Evolutionary conservation across 108 stramenopile genomes (phyloP).

Genomic region (Pseudonitzschia delicatissima): DNA sequence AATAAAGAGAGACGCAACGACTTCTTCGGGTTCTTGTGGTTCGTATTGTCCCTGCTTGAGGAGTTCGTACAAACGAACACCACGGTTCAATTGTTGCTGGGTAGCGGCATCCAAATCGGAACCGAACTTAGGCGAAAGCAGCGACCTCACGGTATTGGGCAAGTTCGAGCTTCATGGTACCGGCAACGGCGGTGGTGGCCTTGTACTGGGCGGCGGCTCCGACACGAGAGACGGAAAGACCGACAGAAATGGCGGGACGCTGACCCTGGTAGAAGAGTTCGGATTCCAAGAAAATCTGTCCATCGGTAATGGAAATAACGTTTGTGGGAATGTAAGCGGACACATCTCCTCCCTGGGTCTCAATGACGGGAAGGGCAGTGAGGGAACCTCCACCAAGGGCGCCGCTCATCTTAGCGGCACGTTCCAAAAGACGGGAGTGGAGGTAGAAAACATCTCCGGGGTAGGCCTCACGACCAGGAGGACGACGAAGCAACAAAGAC

Average conservation of each 20-base stretch:
- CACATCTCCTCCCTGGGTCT: slow-evolving; percentile 99
- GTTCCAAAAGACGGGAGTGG: slow-evolving; percentile 99
- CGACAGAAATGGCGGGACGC: slow-evolving; percentile 99
- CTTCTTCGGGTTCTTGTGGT: slow-evolving; percentile 98
- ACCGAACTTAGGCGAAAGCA: slow-evolving; percentile 99
- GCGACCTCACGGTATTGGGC: slow-evolving; percentile 99
- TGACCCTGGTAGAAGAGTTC: slow-evolving; percentile 99
- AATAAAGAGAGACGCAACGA: slow-evolving; percentile 96
- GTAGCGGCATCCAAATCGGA: slow-evolving; percentile 99
- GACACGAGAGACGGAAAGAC: slow-evolving; percentile 98
- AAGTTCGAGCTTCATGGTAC: slow-evolving; percentile 99
- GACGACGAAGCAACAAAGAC: slow-evolving; percentile 99
- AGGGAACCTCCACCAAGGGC: slow-evolving; percentile 95
- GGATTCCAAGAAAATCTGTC: slow-evolving; percentile 99
- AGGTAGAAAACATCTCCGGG: slow-evolving; percentile 99
- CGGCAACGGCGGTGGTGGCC: slow-evolving; percentile 99
- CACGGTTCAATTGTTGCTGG: slow-evolving; percentile 99
- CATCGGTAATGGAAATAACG: slow-evolving; percentile 99
- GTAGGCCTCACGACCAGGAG: slow-evolving; percentile 99
- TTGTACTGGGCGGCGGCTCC: slow-evolving; percentile 99
- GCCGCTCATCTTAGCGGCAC: slow-evolving; percentile 99
- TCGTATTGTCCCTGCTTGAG: slow-evolving; percentile 99
- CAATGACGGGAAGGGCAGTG: slow-evolving; percentile 99
- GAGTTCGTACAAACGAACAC: slow-evolving; percentile 98
- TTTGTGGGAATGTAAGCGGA: slow-evolving; percentile 99